Conservation (phyloP, 768 basidiomycete genomes). For the Lactarius hengduanensis region DNA sequence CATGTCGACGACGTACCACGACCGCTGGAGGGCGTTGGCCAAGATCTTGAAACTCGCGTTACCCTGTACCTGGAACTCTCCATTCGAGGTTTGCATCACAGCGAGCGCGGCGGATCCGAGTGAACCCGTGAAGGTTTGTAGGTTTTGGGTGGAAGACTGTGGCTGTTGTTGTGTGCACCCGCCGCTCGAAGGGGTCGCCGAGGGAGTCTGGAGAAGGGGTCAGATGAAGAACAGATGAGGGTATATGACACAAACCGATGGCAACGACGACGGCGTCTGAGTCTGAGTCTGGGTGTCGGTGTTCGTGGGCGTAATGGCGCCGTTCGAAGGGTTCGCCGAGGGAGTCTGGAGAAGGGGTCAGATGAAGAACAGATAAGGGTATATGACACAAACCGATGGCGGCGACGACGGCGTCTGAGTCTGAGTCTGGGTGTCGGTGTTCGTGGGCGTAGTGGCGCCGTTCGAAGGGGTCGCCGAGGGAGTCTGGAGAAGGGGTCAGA, state of each 20-base stretch:
- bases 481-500: not conserved
- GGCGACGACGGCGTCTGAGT: too few species aligned
- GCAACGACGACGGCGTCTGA: not conserved
- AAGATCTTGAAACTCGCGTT: slow-evolving; percentile 48
- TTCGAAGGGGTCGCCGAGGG: not conserved
- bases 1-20: slow-evolving; percentile 32
- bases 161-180: not conserved
- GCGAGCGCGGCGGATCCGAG: slow-evolving; percentile 47
- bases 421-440: too few species aligned
- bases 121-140: slow-evolving; percentile 50
- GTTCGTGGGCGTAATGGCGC: too few species aligned
- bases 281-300: too few species aligned
- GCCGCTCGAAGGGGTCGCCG: too few species aligned
- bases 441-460: too few species aligned
- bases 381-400: too few species aligned
- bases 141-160: slow-evolving; percentile 32
- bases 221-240: slow-evolving; percentile 1
- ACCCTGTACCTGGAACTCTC: slow-evolving; percentile 50
- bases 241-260: slow-evolving; percentile 8
- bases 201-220: not conserved
- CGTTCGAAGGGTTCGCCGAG: too few species aligned
- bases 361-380: too few species aligned
- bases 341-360: too few species aligned
- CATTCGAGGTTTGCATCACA: slow-evolving; percentile 42
- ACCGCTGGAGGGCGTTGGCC: slow-evolving; percentile 47